These are phyloP conservation scores for Metschnikowia baotianmanensis DNA, from an alignment of 805 yeast genomes.

Conservation along the genomic window DNA sequence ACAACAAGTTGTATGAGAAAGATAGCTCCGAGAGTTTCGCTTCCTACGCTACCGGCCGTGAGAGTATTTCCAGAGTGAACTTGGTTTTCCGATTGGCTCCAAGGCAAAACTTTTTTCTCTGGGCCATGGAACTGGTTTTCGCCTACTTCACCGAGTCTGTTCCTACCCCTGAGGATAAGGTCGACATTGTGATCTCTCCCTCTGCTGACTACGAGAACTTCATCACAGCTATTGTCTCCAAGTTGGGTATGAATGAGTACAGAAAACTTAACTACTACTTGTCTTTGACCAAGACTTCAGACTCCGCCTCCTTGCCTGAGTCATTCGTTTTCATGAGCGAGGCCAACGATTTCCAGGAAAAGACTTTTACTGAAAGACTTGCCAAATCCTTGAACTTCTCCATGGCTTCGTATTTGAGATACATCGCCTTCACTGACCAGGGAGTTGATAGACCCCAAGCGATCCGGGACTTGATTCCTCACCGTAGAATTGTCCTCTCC, in stretches of 20 bases:
- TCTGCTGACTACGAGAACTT: constrained; percentile 64
- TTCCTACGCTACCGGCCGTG: constrained; percentile 88
- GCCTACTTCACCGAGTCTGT: constrained; percentile 56
- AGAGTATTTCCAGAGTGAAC: constrained; percentile 62
- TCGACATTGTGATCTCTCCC: constrained; percentile 58
- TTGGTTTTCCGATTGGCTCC: constrained; percentile 65
- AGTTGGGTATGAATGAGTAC: constrained; percentile 71
- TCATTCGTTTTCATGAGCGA: constrained; percentile 89
- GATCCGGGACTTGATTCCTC: constrained; percentile 52
- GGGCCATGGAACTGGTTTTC: constrained; percentile 60
- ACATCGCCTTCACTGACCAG: constrained; percentile 80
- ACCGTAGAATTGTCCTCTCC: constrained; percentile 54
- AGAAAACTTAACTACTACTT: constrained; percentile 79
- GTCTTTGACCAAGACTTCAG: constrained; percentile 80
- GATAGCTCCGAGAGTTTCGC: constrained; percentile 63
- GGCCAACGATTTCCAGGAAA: constrained; percentile 73
- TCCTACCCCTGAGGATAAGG: constrained; percentile 54
- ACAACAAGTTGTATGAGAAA: constrained; percentile 47
- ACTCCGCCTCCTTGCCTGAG: constrained; percentile 64
- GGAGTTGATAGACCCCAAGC: constrained; percentile 67
- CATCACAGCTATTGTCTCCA: constrained; percentile 81
- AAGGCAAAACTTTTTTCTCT: constrained; percentile 74
- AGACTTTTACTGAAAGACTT: constrained; percentile 50
- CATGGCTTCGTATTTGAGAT: constrained; percentile 53
- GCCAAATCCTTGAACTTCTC: constrained; percentile 39